Evolutionary conservation across 805 yeast genomes (phyloP), one percentile per base, ranked within the genome.

Genomic region (Lipomyces anomalus): DNA sequence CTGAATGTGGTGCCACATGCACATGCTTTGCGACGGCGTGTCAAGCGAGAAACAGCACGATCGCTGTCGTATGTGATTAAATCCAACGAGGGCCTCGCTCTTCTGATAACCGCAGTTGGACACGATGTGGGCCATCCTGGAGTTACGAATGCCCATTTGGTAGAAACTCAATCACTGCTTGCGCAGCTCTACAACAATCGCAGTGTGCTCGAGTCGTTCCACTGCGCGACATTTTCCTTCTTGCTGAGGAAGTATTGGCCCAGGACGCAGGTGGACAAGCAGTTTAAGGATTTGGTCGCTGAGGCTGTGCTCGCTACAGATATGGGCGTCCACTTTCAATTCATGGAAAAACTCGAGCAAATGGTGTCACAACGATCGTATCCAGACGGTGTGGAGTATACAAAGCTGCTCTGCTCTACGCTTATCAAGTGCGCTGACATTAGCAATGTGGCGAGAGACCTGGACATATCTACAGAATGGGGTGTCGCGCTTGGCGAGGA

Each of bases 71-170:
- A 21, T n/a, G 28, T 44, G 4, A 40, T 65, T 34, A 42, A 60
- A 17, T 72, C 66, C 45, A 57, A 61, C 24, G 82, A 82, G 55
- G 70, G 73, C 2, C 66, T 84, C 38, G 76, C 83, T 1, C 65
- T 87, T 22, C 72, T 85, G 28, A 68, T 89, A 9, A 84, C 95
- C 0, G 92, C 95, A 1, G 67, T 89, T 35, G 97, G 97, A 42
- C 98, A 92, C 67, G 98, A 92, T 64, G 79, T 85, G 26, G 95
- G 96, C 20, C 98, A 92, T 64, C 97, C 97, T 0, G 98, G 97
- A 1, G 78, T 88, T n/a, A 87, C 95, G 11, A 86, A 87, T 63
- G 76, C 78, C 30, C 79, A 87, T 53, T 67, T 90, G 62, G 67
- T 70, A 21, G 69, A 75, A 47, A 62, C 77, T 56, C 62, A 72